A percentile compares a stretch with the other conserved stretches of the same genome.
phyloP scores from a whole-genome alignment of 2,329 filamentous ascomycete species.

The Scedosporium dehoogii region DNA sequence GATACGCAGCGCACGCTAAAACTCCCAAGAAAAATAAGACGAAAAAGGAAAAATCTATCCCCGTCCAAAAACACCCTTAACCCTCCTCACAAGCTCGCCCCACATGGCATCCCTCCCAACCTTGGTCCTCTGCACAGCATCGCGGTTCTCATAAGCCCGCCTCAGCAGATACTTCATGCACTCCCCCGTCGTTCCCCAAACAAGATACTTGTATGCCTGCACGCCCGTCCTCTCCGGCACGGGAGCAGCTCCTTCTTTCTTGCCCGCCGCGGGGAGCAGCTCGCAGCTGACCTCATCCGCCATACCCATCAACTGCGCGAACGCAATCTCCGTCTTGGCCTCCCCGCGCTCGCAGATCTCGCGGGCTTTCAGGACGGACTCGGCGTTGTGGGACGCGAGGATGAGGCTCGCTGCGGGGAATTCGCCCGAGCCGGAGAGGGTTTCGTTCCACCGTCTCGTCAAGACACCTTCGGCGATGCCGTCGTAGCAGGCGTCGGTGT shows the following conservation, averaged over 20 bases:
- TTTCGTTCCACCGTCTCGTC: slow-evolving; percentile 47
- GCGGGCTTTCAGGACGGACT: slow-evolving; percentile 52
- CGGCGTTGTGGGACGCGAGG: slow-evolving; percentile 74
- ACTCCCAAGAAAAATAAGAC: neutral
- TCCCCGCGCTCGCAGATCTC: slow-evolving; percentile 36
- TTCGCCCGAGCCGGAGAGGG: slow-evolving; percentile 23
- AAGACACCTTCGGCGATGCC: slow-evolving; percentile 59
- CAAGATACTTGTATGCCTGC: slow-evolving; percentile 54
- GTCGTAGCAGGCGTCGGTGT: slow-evolving; percentile 66
- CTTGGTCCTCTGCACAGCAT: slow-evolving; percentile 54
- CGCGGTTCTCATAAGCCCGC: slow-evolving; percentile 58
- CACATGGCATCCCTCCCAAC: slow-evolving; percentile 54
- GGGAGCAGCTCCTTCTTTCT: neutral
- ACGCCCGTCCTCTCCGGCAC: slow-evolving; percentile 13
- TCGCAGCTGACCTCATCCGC: slow-evolving; percentile 80
- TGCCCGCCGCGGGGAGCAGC: slow-evolving; percentile 24
- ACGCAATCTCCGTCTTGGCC: slow-evolving; percentile 28
- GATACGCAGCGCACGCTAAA: neutral
- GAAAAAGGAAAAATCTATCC: slow-evolving; percentile 12
- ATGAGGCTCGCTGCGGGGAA: slow-evolving; percentile 57
- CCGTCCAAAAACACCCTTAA: slow-evolving; percentile 31
- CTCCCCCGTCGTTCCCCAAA: slow-evolving; percentile 63
- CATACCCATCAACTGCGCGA: slow-evolving; percentile 83
- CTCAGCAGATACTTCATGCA: slow-evolving; percentile 74
- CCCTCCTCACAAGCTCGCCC: slow-evolving; percentile 47